These are phyloP conservation scores for Pyrenula aspistea DNA, from an alignment of 495 filamentous ascomycete species.

Conservation along the genomic window DNA sequence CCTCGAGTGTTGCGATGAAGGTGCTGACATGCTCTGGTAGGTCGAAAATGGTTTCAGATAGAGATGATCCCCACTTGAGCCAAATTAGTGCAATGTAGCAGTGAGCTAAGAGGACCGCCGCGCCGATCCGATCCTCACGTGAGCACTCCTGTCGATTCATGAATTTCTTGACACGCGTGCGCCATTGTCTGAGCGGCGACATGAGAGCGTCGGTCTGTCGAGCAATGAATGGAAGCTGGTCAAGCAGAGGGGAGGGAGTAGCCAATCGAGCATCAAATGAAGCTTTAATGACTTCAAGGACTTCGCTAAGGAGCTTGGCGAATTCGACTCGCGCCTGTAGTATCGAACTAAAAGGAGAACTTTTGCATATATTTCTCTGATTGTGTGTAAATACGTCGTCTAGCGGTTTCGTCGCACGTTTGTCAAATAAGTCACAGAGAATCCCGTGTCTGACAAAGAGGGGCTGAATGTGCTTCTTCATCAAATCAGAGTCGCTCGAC, in stretches of 20 bases:
- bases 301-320: not conserved
- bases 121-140: not conserved
- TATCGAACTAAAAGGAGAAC: not conserved
- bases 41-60: constrained; percentile 2
- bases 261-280: not conserved
- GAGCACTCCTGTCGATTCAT: not conserved
- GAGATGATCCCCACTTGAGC: not conserved
- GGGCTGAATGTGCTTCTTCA: not conserved
- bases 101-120: not conserved
- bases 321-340: not conserved
- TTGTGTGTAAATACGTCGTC: not conserved
- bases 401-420: not conserved
- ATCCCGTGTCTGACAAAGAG: not conserved
- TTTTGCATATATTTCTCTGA: not conserved
- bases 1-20: not conserved
- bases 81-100: not conserved
- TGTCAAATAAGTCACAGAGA: not conserved
- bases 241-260: not conserved
- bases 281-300: not conserved
- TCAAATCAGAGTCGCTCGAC: not conserved
- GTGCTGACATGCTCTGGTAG: constrained; percentile 7
- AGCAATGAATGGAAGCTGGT: not conserved
- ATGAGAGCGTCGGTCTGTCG: not conserved
- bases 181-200: not conserved
- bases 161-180: not conserved